These are phyloP conservation scores for Stevia rebaudiana DNA, from an alignment of 140 eudicot species.

Conservation along the genomic window DNA sequence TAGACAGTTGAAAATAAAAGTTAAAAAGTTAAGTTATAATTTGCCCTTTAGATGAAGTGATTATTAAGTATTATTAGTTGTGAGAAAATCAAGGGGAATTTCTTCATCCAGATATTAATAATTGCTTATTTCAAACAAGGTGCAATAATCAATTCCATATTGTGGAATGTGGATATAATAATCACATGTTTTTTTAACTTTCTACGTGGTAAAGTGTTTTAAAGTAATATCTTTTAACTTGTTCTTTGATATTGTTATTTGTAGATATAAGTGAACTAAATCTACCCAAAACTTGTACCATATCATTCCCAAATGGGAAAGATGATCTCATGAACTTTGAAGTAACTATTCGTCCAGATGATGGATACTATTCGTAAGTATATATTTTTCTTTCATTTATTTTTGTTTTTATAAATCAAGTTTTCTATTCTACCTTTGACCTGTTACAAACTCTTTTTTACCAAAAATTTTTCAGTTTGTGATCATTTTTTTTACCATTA, in stretches of 20 bases:
- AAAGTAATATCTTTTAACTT: neutral
- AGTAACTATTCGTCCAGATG: constrained; percentile 94
- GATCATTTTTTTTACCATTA: too few species aligned
- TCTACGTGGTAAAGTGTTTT: neutral
- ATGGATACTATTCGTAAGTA: constrained; percentile 84
- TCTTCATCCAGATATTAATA: neutral
- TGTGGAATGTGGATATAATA: neutral
- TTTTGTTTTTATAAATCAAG: neutral
- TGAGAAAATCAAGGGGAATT: neutral
- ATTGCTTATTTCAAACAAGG: neutral
- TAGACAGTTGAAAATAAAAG: neutral
- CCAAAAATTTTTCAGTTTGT: neutral
- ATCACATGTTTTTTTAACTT: neutral
- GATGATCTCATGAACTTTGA: constrained; percentile 99
- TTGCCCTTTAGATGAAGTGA: neutral
- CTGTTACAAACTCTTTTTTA: neutral
- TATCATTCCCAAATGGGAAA: constrained; percentile 86
- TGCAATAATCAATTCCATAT: neutral
- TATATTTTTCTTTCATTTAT: neutral
- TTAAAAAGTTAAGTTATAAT: neutral
- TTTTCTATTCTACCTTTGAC: neutral
- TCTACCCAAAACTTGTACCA: constrained; percentile 87
- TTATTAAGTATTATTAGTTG: neutral
- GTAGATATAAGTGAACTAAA: constrained; percentile 91
- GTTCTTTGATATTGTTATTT: constrained; percentile 17